phyloP scores from a whole-genome alignment of 139 green algal genomes.

The Nannochloris sp. region DNA sequence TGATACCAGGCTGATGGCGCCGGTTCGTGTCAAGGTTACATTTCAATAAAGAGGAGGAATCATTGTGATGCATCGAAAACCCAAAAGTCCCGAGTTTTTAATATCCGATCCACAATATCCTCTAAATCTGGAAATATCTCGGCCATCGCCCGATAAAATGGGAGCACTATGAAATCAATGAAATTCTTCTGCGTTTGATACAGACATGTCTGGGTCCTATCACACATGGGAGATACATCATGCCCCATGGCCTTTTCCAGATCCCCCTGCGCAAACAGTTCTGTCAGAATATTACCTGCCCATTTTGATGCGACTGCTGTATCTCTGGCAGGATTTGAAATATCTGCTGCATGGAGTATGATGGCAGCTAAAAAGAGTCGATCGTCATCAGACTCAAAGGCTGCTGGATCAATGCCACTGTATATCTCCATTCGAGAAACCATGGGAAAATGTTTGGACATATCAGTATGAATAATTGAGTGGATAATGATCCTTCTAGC shows the following conservation, averaged over 20 bases:
- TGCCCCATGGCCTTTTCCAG: slow-evolving; percentile 31
- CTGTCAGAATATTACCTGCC: slow-evolving; percentile 40
- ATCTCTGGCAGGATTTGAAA: slow-evolving; percentile 50
- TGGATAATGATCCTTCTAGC: slow-evolving; percentile 42
- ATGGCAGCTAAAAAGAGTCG: slow-evolving; percentile 44
- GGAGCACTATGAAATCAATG: slow-evolving; percentile 59
- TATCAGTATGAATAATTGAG: slow-evolving; percentile 58
- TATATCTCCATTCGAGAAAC: slow-evolving; percentile 34
- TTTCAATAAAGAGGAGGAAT: neutral
- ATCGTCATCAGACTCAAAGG: slow-evolving; percentile 32
- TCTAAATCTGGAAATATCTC: neutral
- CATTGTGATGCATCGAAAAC: no score
- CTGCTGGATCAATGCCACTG: no score
- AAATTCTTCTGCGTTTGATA: slow-evolving; percentile 54
- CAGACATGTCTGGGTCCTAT: slow-evolving; percentile 29
- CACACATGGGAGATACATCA: slow-evolving; percentile 47
- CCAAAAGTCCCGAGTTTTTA: neutral
- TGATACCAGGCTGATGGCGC: slow-evolving; percentile 74
- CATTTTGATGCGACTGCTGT: slow-evolving; percentile 25
- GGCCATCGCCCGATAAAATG: slow-evolving; percentile 35
- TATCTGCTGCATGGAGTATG: slow-evolving; percentile 58
- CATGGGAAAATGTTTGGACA: slow-evolving; percentile 59
- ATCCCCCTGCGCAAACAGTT: slow-evolving; percentile 64
- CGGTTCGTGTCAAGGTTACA: slow-evolving; percentile 50
- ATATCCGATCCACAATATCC: neutral